Conservation (phyloP, 148 eudicot genomes). For the Rhododendron henanense region DNA sequence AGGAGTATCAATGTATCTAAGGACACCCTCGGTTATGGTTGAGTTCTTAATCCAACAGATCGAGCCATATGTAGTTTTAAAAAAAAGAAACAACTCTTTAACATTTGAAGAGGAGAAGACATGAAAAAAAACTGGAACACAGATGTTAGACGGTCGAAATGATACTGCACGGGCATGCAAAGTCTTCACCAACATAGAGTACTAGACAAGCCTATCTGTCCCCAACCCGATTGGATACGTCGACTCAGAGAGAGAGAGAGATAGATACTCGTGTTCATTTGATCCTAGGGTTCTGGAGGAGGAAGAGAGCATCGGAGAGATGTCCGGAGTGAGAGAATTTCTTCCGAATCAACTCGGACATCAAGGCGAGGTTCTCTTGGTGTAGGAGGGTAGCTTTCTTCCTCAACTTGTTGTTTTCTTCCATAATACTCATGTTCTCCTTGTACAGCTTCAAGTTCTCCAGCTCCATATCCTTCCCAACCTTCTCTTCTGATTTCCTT, state of each 20-base stretch:
- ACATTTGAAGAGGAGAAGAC: background rate
- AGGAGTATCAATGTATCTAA: too few relatives aligned
- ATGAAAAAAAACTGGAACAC: background rate
- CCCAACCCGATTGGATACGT: background rate
- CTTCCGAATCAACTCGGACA: slow-evolving; percentile 41
- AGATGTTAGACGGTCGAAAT: background rate
- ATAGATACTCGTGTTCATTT: background rate
- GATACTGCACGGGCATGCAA: background rate
- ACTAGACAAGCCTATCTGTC: background rate
- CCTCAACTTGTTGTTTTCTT: slow-evolving; percentile 68
- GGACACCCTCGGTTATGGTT: too few relatives aligned
- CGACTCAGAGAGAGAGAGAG: background rate
- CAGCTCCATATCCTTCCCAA: slow-evolving; percentile 41
- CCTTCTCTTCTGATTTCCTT: slow-evolving; percentile 15
- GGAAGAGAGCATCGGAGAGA: background rate
- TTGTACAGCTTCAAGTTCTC: slow-evolving; percentile 79
- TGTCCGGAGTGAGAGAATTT: slow-evolving; percentile 15
- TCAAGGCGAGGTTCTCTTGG: slow-evolving; percentile 64
- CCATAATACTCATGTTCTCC: slow-evolving; percentile 68
- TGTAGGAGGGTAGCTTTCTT: slow-evolving; percentile 56
- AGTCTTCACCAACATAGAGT: background rate
- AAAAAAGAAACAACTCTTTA: background rate
- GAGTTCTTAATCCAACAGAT: background rate
- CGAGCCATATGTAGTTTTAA: background rate
- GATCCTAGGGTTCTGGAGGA: slow-evolving; percentile 1